Base-by-base conservation (phyloP, 768 basidiomycete genomes). In the Mycena metata region DNA sequence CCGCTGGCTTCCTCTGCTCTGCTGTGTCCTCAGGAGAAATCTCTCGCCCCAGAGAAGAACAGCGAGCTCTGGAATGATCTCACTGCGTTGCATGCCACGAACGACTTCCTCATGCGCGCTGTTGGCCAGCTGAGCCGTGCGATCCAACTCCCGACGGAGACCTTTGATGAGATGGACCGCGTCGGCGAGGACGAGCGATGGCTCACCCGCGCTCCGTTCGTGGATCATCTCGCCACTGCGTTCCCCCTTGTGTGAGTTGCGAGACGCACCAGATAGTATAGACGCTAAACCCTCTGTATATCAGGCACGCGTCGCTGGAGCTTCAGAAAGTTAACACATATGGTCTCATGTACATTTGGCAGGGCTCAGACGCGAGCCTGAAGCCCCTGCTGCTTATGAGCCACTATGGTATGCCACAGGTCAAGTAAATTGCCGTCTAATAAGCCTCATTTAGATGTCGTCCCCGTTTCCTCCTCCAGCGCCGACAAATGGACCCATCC, bases 401-500 rank as follows among this genome's bases (percentile, higher is more conserved):
- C 19, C 87, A 88, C 70, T 86, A 88, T 78, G 87, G 85, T 83
- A 55, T 35, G 13, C 12, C 5, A 7, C 47, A n/a, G 7, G 8
- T 11, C 47, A 13, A 49, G 11, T 12, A 24, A n/a, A n/a, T n/a
- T n/a, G n/a, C n/a, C n/a, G n/a, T n/a, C n/a, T n/a, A n/a, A n/a
- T n/a, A n/a, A n/a, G n/a, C n/a, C n/a, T n/a, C n/a, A n/a, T n/a
- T n/a, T n/a, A 56, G 23, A 6, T 36, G 90, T 91, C 5, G 91
- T 92, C 8, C 91, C 91, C 5, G 91, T 91, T 10, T 82, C 88
- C 26, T 83, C 84, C 3, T 78, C 79, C 5, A 90, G 90, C 0
- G 77, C 86, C 24, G 82, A 83, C 65, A 76, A 84, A 64, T 92
- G 91, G 91, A 82, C 75, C 5, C 72, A 89, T 61, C 88, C 89